phyloP scores from a whole-genome alignment of 2,329 filamentous ascomycete genomes.

The Colletotrichum camelliae region DNA sequence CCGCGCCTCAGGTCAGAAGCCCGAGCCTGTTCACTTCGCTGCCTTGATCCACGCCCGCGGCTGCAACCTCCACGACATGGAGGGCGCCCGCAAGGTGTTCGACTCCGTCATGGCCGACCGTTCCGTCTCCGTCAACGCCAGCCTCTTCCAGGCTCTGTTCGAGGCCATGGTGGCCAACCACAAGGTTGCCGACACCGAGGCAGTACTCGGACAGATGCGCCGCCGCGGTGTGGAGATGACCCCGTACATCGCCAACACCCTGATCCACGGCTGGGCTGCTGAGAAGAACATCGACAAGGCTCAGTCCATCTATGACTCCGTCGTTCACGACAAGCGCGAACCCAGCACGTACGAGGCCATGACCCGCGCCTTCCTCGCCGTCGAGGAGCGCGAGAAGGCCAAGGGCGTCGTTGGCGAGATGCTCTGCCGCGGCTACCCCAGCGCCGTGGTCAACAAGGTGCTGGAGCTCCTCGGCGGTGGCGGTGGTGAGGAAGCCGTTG shows the following conservation, averaged over 20 bases:
- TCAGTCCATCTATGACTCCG: conserved; percentile 77
- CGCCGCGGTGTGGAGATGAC: conserved; percentile 80
- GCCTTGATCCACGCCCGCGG: conserved; percentile 95
- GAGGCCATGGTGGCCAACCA: conserved; percentile 98
- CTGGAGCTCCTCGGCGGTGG: conserved; percentile 80
- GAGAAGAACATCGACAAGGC: conserved; percentile 83
- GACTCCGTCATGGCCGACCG: conserved; percentile 76
- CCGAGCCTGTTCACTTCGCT: conserved; percentile 94
- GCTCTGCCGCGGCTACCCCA: conserved; percentile 86
- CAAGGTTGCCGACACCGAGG: conserved; percentile 76
- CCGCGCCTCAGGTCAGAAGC: conserved; percentile 72
- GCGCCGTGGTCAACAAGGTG: conserved; percentile 92
- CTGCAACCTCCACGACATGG: conserved; percentile 91
- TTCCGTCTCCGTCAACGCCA: conserved; percentile 76
- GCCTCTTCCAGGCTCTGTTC: conserved; percentile 94
- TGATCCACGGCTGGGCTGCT: conserved; percentile 95
- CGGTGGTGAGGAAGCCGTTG: conserved; percentile 42
- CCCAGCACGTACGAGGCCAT: conserved; percentile 99
- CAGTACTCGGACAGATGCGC: conserved; percentile 78
- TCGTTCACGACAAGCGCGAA: conserved; percentile 81
- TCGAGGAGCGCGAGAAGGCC: conserved; percentile 79
- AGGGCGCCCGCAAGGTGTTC: conserved; percentile 81
- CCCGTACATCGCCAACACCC: conserved; percentile 96
- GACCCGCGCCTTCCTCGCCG: conserved; percentile 89
- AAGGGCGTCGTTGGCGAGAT: conserved; percentile 87